Evolutionary conservation across 2,329 filamentous ascomycete genomes (phyloP).

Genomic region (Diaporthe caulivora): DNA sequence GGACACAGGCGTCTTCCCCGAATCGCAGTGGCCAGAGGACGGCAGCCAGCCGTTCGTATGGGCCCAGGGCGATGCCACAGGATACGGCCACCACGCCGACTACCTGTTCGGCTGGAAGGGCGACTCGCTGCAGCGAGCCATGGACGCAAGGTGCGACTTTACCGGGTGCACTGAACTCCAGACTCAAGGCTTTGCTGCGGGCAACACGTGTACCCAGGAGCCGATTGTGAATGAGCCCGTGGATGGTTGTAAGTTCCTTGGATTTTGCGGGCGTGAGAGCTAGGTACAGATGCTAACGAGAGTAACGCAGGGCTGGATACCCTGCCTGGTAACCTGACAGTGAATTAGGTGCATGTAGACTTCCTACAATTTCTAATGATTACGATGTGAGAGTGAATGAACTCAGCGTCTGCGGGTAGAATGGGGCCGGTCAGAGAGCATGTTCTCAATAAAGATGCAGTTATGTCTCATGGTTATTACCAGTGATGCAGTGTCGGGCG

Average conservation of each 20-base stretch:
- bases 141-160: conserved; percentile 35
- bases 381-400: too few species aligned
- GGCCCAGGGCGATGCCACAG: conserved; percentile 49
- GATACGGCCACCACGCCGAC: conserved; percentile 54
- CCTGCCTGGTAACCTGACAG: conserved; percentile 26
- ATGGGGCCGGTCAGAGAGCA: too few species aligned
- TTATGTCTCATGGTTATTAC: too few species aligned
- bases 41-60: conserved; percentile 48
- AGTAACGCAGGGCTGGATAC: not conserved
- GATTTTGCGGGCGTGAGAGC: not conserved
- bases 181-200: conserved; percentile 42
- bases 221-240: conserved; percentile 41
- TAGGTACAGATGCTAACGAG: not conserved
- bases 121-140: conserved; percentile 48
- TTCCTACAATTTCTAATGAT: too few species aligned
- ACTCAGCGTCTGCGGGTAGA: too few species aligned
- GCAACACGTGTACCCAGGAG: conserved; percentile 41
- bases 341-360: not conserved
- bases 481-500: too few species aligned
- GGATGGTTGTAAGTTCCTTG: conserved; percentile 43
- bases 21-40: conserved; percentile 45
- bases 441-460: too few species aligned
- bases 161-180: conserved; percentile 42
- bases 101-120: conserved; percentile 55
- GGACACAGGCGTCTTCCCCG: conserved; percentile 43